A percentile compares a stretch with the other conserved stretches of the same genome.
Evolutionary conservation across 345 rosid species (phyloP).

Genomic region (Lumnitzera littorea): DNA sequence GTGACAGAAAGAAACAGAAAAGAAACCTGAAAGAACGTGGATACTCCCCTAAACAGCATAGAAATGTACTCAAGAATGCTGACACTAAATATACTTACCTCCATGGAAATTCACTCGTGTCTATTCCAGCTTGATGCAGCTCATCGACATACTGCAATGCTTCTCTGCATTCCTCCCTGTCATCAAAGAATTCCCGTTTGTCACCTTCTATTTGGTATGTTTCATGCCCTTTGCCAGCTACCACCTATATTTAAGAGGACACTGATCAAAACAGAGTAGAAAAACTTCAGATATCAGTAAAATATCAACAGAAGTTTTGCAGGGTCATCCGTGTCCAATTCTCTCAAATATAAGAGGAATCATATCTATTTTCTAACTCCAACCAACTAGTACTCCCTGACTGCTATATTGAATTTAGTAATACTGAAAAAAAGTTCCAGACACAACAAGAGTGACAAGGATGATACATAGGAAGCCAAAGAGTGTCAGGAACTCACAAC

Average conservation of each 20-base stretch:
- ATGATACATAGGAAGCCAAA: background rate
- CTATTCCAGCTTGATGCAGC: conserved; percentile 97
- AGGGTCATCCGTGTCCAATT: too few relatives aligned
- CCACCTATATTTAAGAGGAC: conserved; percentile 39
- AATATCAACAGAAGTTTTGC: too few relatives aligned
- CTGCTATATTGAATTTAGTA: too few relatives aligned
- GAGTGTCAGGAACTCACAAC: conserved; percentile 61
- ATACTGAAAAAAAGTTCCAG: too few relatives aligned
- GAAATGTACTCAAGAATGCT: background rate
- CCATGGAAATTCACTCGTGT: conserved; percentile 98
- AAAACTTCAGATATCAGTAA: background rate
- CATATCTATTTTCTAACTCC: too few relatives aligned
- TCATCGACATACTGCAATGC: conserved; percentile 92
- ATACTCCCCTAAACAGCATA: background rate
- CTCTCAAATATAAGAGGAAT: too few relatives aligned
- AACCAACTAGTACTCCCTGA: too few relatives aligned
- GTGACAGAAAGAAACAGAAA: too few relatives aligned
- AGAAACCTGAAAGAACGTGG: too few relatives aligned
- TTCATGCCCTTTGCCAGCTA: conserved; percentile 95
- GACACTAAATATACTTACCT: conserved; percentile 41
- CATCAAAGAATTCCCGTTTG: conserved; percentile 78
- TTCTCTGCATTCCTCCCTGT: conserved; percentile 84
- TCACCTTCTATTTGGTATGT: conserved; percentile 75
- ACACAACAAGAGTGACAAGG: background rate
- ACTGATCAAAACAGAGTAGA: background rate